phyloP scores from a whole-genome alignment of 2,329 filamentous ascomycete species.

The Colletotrichum sp. region DNA sequence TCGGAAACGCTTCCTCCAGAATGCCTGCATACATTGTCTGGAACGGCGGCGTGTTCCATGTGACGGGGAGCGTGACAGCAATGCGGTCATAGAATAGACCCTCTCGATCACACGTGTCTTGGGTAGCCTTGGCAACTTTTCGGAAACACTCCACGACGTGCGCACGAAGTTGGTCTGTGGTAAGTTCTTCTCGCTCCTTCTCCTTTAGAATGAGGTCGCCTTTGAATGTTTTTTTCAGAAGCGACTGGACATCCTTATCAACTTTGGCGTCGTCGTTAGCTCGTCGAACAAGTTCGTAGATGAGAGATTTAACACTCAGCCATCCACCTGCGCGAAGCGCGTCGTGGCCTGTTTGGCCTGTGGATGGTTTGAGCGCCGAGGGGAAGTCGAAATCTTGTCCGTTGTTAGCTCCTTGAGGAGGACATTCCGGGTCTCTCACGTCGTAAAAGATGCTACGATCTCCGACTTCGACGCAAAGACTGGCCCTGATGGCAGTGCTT shows the following conservation, averaged over 20 bases:
- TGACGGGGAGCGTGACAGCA: background rate
- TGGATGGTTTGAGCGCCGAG: background rate
- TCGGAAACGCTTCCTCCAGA: background rate
- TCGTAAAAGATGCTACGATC: background rate
- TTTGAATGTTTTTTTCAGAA: background rate
- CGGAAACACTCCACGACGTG: background rate
- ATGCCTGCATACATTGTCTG: background rate
- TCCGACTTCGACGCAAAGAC: background rate
- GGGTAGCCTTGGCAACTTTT: background rate
- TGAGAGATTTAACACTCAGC: background rate
- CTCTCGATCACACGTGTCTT: background rate
- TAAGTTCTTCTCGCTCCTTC: background rate
- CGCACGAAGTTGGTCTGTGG: background rate
- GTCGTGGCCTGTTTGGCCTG: background rate
- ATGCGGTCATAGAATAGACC: background rate
- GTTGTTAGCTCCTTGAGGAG: background rate
- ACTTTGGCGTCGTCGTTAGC: background rate
- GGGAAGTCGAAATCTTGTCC: background rate
- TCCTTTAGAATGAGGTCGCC: background rate
- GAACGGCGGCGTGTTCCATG: background rate
- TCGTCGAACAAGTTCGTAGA: background rate
- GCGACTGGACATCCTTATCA: background rate
- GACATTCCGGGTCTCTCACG: background rate
- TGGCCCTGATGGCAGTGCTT: background rate
- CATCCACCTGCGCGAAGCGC: background rate